Percentiles rank a stretch among this genome's conserved stretches.
Evolutionary conservation across 768 basidiomycete species (phyloP).

Genomic region (Pleurotus sapidus): DNA sequence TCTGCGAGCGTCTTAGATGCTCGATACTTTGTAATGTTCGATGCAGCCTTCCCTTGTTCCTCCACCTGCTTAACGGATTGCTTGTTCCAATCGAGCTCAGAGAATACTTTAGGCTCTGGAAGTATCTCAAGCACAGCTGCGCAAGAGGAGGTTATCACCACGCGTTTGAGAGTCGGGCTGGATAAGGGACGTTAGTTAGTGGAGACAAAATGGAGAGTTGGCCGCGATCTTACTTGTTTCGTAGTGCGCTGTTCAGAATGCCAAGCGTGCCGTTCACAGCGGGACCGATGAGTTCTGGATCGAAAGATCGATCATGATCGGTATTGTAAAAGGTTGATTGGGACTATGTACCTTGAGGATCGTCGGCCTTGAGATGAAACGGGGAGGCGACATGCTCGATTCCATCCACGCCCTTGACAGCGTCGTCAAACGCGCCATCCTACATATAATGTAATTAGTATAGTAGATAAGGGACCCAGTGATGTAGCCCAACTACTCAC

Average conservation of each 20-base stretch:
- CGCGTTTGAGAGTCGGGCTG: conserved; percentile 43
- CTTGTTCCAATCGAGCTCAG: conserved; percentile 61
- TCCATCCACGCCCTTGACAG: conserved; percentile 64
- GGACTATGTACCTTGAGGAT: conserved; percentile 32
- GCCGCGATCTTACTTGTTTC: conserved; percentile 25
- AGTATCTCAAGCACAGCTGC: conserved; percentile 39
- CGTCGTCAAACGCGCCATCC: conserved; percentile 67
- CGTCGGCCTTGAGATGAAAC: conserved; percentile 36
- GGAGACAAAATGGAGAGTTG: no score
- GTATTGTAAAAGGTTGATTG: not conserved
- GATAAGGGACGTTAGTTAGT: not conserved
- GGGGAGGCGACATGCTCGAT: conserved; percentile 65
- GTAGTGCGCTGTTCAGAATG: conserved; percentile 33
- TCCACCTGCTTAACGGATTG: conserved; percentile 42
- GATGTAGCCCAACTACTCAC: conserved; percentile 6
- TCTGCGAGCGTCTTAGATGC: conserved; percentile 64
- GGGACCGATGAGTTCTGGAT: conserved; percentile 20
- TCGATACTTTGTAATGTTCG: conserved; percentile 40
- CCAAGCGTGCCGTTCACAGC: conserved; percentile 39
- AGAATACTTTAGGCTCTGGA: conserved; percentile 24
- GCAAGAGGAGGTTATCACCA: conserved; percentile 60
- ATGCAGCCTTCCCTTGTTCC: conserved; percentile 45
- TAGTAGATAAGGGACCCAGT: no score
- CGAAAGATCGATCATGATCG: not conserved
- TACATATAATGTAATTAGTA: conserved; percentile 14